These are phyloP conservation scores for Triticum timopheevii DNA, from an alignment of 176 grass and related monocot species.

Conservation along the genomic window DNA sequence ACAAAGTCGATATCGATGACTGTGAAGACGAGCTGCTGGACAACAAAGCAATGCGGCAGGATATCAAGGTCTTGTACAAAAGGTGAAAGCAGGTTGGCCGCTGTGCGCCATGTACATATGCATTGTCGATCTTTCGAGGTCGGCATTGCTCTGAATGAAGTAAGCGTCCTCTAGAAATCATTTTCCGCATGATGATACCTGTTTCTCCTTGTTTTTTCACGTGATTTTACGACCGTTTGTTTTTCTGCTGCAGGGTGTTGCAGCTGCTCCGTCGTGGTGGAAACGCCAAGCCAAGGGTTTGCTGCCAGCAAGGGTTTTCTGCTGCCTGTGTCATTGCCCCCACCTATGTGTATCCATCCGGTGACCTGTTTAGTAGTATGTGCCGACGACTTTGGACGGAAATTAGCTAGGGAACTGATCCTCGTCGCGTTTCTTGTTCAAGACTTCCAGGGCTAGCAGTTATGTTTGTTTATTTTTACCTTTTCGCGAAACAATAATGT, in stretches of 20 bases:
- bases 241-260: constrained; percentile 20
- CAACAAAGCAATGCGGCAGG: constrained; percentile 49
- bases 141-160: constrained; percentile 11
- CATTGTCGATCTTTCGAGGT: neutral
- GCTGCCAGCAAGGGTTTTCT: neutral
- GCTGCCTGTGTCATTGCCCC: neutral
- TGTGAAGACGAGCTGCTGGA: constrained; percentile 70
- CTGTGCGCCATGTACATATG: constrained; percentile 36
- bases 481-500: neutral
- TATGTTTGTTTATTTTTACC: neutral
- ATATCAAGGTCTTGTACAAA: constrained; percentile 77
- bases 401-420: neutral
- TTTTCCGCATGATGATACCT: neutral
- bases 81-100: constrained; percentile 46
- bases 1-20: constrained; percentile 52
- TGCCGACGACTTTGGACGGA: neutral
- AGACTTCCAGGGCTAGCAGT: constrained; percentile 21
- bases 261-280: neutral
- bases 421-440: neutral
- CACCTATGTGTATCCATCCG: neutral
- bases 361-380: constrained; percentile 17
- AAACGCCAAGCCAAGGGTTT: neutral
- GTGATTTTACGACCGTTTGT: neutral
- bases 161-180: constrained; percentile 16
- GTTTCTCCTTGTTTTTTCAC: neutral